phyloP scores from a whole-genome alignment of 352 stramenopile species.

The Phytopythium ostracodes region DNA sequence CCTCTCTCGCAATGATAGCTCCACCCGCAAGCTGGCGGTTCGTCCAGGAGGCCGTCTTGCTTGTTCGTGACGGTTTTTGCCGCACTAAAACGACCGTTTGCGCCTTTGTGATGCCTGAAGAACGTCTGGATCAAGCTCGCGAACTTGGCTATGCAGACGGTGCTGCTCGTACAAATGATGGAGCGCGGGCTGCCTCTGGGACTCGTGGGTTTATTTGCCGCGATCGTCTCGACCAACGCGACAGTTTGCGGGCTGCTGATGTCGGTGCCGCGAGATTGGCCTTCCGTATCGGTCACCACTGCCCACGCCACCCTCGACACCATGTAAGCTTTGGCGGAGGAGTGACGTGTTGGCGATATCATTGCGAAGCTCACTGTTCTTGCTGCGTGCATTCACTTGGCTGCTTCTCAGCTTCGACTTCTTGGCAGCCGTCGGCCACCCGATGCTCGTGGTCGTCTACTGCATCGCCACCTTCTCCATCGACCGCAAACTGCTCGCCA shows the following conservation, averaged over 20 bases:
- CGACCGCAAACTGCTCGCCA: constrained; percentile 13
- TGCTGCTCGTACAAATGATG: constrained; percentile 19
- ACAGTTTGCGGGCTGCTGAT: constrained; percentile 11
- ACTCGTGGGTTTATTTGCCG: constrained; percentile 18
- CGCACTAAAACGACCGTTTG: background rate
- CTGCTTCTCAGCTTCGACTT: constrained; percentile 18
- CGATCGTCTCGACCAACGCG: constrained; percentile 17
- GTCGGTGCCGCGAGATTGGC: constrained; percentile 12
- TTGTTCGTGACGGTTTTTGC: background rate
- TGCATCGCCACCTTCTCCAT: constrained; percentile 25
- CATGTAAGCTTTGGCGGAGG: too few relatives aligned
- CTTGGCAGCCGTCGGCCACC: constrained; percentile 21
- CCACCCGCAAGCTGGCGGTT: background rate
- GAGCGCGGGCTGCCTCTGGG: constrained; percentile 13
- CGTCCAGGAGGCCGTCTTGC: constrained; percentile 2
- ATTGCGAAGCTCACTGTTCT: background rate
- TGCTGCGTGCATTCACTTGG: background rate
- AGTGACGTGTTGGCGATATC: background rate
- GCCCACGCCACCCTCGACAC: constrained; percentile 23
- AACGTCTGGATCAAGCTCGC: constrained; percentile 22
- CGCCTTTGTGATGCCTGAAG: background rate
- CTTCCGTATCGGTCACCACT: constrained; percentile 1
- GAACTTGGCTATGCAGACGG: constrained; percentile 16
- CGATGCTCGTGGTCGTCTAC: constrained; percentile 18
- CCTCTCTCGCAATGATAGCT: background rate